Percentiles rank a stretch among this genome's conserved stretches.
Conservation (phyloP, 139 green algal species). For the Yamagishiella unicocca region DNA sequence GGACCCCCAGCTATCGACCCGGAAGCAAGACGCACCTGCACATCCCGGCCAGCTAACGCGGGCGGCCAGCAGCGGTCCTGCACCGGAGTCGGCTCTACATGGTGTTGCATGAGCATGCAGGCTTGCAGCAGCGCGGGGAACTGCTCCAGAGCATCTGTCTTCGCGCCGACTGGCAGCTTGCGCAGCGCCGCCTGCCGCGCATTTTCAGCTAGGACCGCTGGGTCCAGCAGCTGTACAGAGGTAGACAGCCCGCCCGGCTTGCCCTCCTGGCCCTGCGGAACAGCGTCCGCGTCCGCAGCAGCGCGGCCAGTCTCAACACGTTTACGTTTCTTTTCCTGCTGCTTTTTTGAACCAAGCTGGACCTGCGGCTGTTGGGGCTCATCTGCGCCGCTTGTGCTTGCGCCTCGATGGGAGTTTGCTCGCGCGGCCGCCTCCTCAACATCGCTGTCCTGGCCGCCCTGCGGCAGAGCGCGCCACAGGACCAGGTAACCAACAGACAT, state of each 20-base stretch:
- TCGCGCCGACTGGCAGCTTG: not conserved
- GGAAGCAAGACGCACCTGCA: no score
- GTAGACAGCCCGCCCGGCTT: slow-evolving; percentile 49
- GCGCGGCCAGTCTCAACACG: not conserved
- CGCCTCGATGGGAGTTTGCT: not conserved
- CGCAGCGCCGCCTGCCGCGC: not conserved
- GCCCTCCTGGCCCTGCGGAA: not conserved
- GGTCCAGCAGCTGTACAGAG: slow-evolving; percentile 48
- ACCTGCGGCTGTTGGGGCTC: not conserved
- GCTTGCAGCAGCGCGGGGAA: slow-evolving; percentile 63
- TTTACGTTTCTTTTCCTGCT: slow-evolving; percentile 21
- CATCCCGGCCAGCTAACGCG: slow-evolving; percentile 50
- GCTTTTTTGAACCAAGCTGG: not conserved
- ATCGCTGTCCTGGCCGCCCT: not conserved
- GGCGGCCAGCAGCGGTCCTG: slow-evolving; percentile 66
- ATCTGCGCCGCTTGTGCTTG: slow-evolving; percentile 24
- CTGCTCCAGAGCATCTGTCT: slow-evolving; percentile 22
- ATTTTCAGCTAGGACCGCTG: slow-evolving; percentile 14
- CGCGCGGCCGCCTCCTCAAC: slow-evolving; percentile 20
- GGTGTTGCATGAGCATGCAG: slow-evolving; percentile 76
- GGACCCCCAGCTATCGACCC: no score
- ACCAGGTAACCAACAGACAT: not conserved
- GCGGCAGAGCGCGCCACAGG: not conserved
- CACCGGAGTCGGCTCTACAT: slow-evolving; percentile 78
- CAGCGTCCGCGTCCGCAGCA: not conserved